Evolutionary conservation across 345 rosid genomes (phyloP), one percentile per base, ranked within the genome.

Genomic region (Cardamine chenopodiifolia): DNA sequence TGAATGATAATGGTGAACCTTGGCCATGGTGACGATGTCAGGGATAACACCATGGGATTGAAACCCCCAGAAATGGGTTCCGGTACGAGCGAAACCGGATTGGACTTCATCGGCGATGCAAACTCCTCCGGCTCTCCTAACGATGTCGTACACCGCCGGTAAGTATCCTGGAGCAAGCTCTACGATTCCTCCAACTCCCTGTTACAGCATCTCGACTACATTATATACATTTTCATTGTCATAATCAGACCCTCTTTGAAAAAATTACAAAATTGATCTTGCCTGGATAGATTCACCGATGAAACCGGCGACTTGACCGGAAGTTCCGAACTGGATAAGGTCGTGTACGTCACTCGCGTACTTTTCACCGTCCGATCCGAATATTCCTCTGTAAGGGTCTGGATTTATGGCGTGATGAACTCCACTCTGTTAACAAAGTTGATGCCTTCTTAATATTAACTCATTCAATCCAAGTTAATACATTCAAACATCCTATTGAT

Each of bases 121-220:
- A 61, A 91, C 84, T 55, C 98, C 97, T 61, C 98, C 97, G 2
- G 92, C 97, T 74, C 82, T 82, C 68, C 71, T 91, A 52, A 94
- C 82, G 57, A 56, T 79, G 69, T 75, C 76, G 71, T 88, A 91
- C 5, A 28, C 98, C 64, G 84, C 82, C 44, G 93, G 86, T 88
- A 94, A 82, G 83, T 94, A 91, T 31, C 92, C 93, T 0, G 93
- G 95, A 26, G 98, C 98, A 63, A 89, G 69, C 80, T 94, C 98
- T 66, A 94, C 42, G 25, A 91, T 87, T 73, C 98, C 98, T 69
- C 97, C 98, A 14, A 91, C 97, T 47, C 98, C 98, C 98, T 94
- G 58, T 52, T 59, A 18, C 61, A 68, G 8, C 11, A 37, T 3
- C 15, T 13, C 22, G 12, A 18, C 40, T 12, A 23, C 25, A 59